Conservation (phyloP, 345 rosid species). For the Gossypioides kirkii region DNA sequence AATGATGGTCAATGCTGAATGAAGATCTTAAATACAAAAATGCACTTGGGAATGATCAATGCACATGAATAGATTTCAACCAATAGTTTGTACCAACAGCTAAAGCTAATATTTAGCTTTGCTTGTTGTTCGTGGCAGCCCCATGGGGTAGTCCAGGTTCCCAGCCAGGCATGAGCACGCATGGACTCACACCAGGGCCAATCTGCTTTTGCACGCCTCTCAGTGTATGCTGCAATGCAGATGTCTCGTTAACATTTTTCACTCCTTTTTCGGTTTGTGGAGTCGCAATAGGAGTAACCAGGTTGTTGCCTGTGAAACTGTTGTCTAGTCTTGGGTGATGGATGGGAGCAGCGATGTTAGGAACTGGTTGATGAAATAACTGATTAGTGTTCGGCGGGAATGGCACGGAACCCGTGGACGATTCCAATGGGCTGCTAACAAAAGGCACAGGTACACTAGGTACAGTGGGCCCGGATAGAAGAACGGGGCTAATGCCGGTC, state of each 20-base stretch:
- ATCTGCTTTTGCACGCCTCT: constrained; percentile 3
- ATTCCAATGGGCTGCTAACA: constrained; percentile 26
- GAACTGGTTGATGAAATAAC: constrained; percentile 38
- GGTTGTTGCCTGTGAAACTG: constrained; percentile 21
- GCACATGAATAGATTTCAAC: background rate
- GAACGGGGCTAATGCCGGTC: constrained; percentile 70
- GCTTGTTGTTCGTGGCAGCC: constrained; percentile 12
- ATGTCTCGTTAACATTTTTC: constrained; percentile 12
- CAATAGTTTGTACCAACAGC: background rate
- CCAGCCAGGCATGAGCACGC: constrained; percentile 23
- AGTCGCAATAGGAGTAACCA: constrained; percentile 21
- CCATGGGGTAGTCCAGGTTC: constrained; percentile 23
- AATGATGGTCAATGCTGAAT: background rate
- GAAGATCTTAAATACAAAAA: constrained; percentile 2
- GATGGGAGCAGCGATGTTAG: constrained; percentile 25
- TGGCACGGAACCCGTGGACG: constrained; percentile 21
- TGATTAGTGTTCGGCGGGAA: constrained; percentile 34
- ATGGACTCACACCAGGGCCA: constrained; percentile 8
- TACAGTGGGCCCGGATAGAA: constrained; percentile 49
- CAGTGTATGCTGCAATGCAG: constrained; percentile 21
- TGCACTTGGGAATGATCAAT: background rate
- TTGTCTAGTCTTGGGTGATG: constrained; percentile 30
- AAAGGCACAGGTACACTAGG: constrained; percentile 36
- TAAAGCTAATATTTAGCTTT: constrained; percentile 15
- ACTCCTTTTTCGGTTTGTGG: constrained; percentile 11